These are phyloP conservation scores for Pyrenophora seminiperda DNA, from an alignment of 2,329 filamentous ascomycete genomes.

Conservation along the genomic window DNA sequence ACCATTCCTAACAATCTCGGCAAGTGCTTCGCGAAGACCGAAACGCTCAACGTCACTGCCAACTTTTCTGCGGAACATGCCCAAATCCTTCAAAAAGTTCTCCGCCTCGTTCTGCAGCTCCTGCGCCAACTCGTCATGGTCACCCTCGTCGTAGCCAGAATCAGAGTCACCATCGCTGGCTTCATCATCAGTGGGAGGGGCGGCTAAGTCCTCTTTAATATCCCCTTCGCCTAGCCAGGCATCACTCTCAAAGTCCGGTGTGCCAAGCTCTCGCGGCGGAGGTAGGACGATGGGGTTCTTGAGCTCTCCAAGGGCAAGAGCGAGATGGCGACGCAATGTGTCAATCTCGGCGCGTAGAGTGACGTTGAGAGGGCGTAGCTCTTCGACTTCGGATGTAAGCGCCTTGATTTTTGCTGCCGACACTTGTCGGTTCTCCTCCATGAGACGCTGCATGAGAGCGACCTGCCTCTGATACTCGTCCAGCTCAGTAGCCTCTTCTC, in stretches of 20 bases:
- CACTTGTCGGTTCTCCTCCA: constrained; percentile 91
- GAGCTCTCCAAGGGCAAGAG: constrained; percentile 80
- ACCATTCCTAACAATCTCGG: constrained; percentile 23
- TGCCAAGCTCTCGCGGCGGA: constrained; percentile 34
- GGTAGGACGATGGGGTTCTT: constrained; percentile 84
- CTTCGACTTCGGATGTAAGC: constrained; percentile 61
- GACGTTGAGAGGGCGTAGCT: constrained; percentile 56
- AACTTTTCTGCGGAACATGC: constrained; percentile 82
- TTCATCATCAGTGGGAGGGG: constrained; percentile 41
- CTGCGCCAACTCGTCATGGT: constrained; percentile 58
- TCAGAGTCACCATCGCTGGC: constrained; percentile 48
- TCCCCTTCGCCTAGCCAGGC: constrained; percentile 36
- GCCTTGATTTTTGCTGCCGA: constrained; percentile 93
- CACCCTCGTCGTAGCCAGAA: constrained; percentile 66
- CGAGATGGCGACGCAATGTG: constrained; percentile 82
- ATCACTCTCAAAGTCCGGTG: constrained; percentile 41
- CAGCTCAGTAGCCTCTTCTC: constrained; percentile 81
- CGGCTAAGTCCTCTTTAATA: constrained; percentile 30
- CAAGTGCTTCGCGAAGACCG: constrained; percentile 32
- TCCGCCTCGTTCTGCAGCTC: constrained; percentile 86
- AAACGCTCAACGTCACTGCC: constrained; percentile 78
- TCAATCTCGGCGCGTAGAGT: constrained; percentile 76
- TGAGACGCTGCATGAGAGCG: constrained; percentile 85
- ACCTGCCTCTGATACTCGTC: constrained; percentile 96
- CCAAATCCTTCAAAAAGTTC: constrained; percentile 78